Conservation (phyloP, 2,329 filamentous ascomycete genomes). For the Celoporthe dispersa region DNA sequence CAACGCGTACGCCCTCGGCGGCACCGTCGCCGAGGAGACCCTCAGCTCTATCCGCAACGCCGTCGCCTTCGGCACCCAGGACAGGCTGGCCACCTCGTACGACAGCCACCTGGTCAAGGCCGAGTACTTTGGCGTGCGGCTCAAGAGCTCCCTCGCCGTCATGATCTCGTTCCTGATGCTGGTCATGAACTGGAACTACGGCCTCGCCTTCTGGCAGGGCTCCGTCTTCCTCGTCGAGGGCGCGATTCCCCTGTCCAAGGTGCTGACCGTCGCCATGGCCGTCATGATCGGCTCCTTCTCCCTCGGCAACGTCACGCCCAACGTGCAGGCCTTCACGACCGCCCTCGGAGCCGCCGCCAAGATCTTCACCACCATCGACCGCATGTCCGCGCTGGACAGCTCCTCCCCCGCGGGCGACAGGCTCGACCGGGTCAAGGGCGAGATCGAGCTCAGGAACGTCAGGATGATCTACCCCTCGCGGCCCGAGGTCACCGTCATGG, state of each 20-base stretch:
- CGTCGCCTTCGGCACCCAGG: constrained; percentile 90
- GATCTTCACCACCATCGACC: constrained; percentile 93
- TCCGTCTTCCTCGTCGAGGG: constrained; percentile 72
- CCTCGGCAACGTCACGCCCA: constrained; percentile 84
- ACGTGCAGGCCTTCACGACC: constrained; percentile 83
- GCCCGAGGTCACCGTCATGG: constrained; percentile 87
- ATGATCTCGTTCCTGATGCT: constrained; percentile 87
- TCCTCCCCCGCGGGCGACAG: constrained; percentile 71
- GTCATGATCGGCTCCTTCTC: constrained; percentile 94
- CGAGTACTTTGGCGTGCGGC: constrained; percentile 75
- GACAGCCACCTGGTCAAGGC: constrained; percentile 74
- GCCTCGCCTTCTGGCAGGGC: constrained; percentile 87
- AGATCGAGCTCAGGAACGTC: constrained; percentile 78
- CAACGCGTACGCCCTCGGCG: constrained; percentile 79
- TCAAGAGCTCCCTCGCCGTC: constrained; percentile 72
- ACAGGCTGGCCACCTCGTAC: constrained; percentile 87
- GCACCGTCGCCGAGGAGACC: constrained; percentile 90
- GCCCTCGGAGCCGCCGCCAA: constrained; percentile 84
- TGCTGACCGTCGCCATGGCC: constrained; percentile 86
- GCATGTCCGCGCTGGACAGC: constrained; percentile 81
- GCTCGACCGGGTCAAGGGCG: constrained; percentile 74
- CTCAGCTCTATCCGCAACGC: constrained; percentile 92
- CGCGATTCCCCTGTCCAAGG: constrained; percentile 67
- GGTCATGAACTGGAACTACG: constrained; percentile 85
- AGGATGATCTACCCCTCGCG: constrained; percentile 95